phyloP scores from a whole-genome alignment of 1,284 basidiomycete species.

The Ganoderma meredithae region DNA sequence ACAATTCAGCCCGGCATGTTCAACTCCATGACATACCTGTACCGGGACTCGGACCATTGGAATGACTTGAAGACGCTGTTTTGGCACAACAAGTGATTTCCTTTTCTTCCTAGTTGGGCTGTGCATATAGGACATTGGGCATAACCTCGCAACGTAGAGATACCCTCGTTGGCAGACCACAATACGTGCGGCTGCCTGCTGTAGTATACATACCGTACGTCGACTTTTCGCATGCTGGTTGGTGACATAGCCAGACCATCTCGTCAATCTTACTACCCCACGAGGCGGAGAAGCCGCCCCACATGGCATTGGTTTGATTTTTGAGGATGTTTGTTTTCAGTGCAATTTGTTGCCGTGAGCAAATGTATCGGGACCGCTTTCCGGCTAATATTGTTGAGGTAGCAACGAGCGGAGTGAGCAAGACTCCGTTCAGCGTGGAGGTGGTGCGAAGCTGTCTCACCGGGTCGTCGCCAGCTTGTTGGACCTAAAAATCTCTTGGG shows the following conservation, averaged over 20 bases:
- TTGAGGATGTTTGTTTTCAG: background rate
- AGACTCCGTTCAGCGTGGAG: background rate
- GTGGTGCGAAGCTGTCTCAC: background rate
- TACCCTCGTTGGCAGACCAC: background rate
- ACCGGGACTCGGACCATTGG: constrained; percentile 84
- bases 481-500: background rate
- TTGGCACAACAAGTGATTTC: constrained; percentile 76
- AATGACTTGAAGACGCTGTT: constrained; percentile 72
- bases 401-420: background rate
- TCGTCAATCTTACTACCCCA: background rate
- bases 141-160: background rate
- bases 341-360: background rate
- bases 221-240: background rate
- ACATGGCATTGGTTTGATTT: background rate
- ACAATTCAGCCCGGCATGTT: constrained; percentile 94
- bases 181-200: background rate
- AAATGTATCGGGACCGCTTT: background rate
- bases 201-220: constrained; percentile 4
- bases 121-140: background rate
- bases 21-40: constrained; percentile 84
- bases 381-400: background rate
- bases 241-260: background rate
- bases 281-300: background rate
- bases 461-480: background rate
- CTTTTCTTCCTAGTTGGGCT: background rate